phyloP scores from a whole-genome alignment of 148 eudicot genomes.

The Vaccinium myrtillus region DNA sequence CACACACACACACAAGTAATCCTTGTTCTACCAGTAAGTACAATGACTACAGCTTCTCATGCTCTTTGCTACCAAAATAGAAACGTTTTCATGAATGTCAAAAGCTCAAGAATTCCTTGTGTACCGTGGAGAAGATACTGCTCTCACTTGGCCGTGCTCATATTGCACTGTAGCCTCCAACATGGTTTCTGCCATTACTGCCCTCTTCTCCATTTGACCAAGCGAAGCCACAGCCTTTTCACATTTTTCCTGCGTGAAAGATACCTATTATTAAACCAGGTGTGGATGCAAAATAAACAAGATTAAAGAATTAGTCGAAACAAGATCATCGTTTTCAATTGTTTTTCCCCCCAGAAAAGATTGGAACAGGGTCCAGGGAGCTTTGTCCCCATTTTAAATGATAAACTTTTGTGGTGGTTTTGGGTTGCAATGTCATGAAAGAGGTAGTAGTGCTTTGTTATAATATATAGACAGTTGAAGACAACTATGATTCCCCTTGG shows the following conservation, averaged over 20 bases:
- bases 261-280: not conserved
- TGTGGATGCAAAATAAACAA: not conserved
- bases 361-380: constrained; percentile 2
- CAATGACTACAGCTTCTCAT: not conserved
- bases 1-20: not conserved
- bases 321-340: not conserved
- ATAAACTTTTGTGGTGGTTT: too few species aligned
- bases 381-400: not conserved
- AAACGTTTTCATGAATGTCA: not conserved
- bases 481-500: not conserved
- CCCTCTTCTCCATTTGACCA: constrained; percentile 76
- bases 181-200: constrained; percentile 74
- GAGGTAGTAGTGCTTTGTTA: not conserved
- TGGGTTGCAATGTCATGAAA: not conserved
- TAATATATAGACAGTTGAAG: not conserved
- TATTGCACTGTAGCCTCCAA: constrained; percentile 82
- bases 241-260: constrained; percentile 63
- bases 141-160: constrained; percentile 71
- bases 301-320: not conserved
- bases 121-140: constrained; percentile 68
- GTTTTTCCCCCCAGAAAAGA: constrained; percentile 2
- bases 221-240: constrained; percentile 59
- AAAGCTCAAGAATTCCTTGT: not conserved
- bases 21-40: not conserved
- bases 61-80: not conserved